These are phyloP conservation scores for Fusarium sp. DNA, from an alignment of 2,329 filamentous ascomycete genomes.

Conservation along the genomic window DNA sequence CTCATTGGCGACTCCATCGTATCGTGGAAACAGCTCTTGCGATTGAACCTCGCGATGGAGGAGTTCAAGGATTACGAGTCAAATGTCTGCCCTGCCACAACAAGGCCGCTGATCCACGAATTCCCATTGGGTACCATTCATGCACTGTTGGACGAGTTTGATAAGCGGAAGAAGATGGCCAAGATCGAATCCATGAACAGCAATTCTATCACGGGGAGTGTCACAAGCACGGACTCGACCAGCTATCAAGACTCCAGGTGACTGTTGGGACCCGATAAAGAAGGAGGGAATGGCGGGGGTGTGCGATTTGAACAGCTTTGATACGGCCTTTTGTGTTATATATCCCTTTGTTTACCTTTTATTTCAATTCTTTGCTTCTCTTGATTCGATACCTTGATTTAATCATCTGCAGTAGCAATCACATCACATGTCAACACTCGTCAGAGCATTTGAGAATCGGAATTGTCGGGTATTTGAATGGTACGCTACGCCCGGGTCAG, in stretches of 20 bases:
- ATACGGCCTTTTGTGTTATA: constrained; percentile 5
- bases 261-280: background rate
- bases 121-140: constrained; percentile 38
- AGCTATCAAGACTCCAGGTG: constrained; percentile 19
- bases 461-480: too few species aligned
- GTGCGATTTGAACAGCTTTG: constrained; percentile 5
- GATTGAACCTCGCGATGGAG: constrained; percentile 53
- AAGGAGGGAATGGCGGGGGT: background rate
- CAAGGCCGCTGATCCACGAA: constrained; percentile 21
- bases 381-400: background rate
- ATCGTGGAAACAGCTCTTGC: constrained; percentile 54
- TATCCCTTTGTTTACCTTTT: background rate
- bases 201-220: constrained; percentile 20
- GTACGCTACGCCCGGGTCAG: too few species aligned
- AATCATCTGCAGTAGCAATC: too few species aligned
- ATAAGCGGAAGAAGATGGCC: constrained; percentile 36
- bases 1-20: constrained; percentile 55
- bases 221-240: constrained; percentile 25
- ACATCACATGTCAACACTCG: too few species aligned
- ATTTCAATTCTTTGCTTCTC: background rate
- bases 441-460: too few species aligned
- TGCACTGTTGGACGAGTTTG: constrained; percentile 38
- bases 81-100: constrained; percentile 47
- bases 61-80: constrained; percentile 54
- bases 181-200: constrained; percentile 36